These are phyloP conservation scores for Tulasnella sp. DNA, from an alignment of 768 basidiomycete species.

Conservation along the genomic window DNA sequence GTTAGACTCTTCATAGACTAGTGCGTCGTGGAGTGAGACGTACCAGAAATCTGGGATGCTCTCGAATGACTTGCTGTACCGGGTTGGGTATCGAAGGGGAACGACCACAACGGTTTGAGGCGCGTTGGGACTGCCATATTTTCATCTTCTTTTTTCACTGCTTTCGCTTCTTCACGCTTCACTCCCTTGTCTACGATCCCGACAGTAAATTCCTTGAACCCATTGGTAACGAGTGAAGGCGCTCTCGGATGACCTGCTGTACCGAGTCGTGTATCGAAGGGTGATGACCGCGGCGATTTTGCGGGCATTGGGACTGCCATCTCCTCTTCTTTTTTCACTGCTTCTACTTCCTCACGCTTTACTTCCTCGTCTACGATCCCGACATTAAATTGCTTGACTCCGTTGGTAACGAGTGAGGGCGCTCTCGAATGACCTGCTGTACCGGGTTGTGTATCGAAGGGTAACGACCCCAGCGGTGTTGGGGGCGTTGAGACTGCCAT, in stretches of 20 bases:
- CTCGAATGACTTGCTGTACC: no score
- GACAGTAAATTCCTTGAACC: background rate
- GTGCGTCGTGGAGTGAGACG: background rate
- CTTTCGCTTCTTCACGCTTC: background rate
- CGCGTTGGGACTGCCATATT: background rate
- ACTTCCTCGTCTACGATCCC: slow-evolving; percentile 35
- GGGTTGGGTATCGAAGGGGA: no score
- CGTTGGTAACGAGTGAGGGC: background rate
- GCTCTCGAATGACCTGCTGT: no score
- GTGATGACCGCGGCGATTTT: no score
- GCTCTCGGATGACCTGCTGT: no score
- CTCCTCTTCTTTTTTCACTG: background rate
- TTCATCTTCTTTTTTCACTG: background rate
- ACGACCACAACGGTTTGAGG: background rate
- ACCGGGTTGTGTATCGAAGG: no score
- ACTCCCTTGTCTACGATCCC: background rate
- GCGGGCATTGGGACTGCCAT: no score
- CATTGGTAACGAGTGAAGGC: background rate
- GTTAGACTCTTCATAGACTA: background rate
- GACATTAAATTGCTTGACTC: background rate
- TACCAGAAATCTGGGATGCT: background rate
- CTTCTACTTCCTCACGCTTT: background rate
- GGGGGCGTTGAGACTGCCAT: no score
- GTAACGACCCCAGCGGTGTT: no score
- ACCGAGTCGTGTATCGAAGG: no score